A percentile compares a stretch with the other conserved stretches of the same genome.
phyloP scores from a whole-genome alignment of 2,329 filamentous ascomycete species.

The Fusarium multiceps region DNA sequence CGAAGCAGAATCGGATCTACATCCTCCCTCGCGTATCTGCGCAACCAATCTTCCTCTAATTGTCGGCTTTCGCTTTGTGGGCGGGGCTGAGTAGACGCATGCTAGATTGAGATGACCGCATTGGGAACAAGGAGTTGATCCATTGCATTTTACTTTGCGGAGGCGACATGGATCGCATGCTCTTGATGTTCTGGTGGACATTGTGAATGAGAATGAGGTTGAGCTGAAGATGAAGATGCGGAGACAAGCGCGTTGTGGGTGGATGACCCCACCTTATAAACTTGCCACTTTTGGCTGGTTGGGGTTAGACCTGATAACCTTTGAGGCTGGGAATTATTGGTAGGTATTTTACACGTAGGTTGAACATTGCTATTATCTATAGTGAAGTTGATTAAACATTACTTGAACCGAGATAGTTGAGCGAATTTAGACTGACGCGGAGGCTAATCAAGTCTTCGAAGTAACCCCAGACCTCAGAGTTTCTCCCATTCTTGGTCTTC shows the following conservation, averaged over 20 bases:
- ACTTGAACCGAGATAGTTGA: too few species aligned
- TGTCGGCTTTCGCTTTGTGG: conserved; percentile 50
- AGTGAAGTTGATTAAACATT: too few species aligned
- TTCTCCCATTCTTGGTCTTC: neutral
- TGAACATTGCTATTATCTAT: too few species aligned
- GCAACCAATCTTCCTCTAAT: conserved; percentile 52
- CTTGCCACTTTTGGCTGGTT: neutral
- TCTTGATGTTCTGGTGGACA: conserved; percentile 36
- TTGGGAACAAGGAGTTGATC: conserved; percentile 49
- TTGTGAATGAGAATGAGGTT: neutral
- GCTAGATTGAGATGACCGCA: conserved; percentile 51
- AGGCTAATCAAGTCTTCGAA: too few species aligned
- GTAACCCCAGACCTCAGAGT: too few species aligned
- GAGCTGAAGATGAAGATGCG: neutral
- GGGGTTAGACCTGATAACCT: neutral
- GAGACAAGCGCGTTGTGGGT: neutral
- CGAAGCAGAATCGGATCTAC: conserved; percentile 25
- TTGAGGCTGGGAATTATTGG: neutral
- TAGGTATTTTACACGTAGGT: too few species aligned
- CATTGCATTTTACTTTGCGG: conserved; percentile 54
- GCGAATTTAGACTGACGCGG: too few species aligned
- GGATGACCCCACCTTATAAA: neutral
- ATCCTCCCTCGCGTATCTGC: conserved; percentile 48
- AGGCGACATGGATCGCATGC: conserved; percentile 55
- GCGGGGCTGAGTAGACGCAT: conserved; percentile 50